These are phyloP conservation scores for Zygoascus sp. DNA, from an alignment of 1,139 yeast species.

Conservation along the genomic window DNA sequence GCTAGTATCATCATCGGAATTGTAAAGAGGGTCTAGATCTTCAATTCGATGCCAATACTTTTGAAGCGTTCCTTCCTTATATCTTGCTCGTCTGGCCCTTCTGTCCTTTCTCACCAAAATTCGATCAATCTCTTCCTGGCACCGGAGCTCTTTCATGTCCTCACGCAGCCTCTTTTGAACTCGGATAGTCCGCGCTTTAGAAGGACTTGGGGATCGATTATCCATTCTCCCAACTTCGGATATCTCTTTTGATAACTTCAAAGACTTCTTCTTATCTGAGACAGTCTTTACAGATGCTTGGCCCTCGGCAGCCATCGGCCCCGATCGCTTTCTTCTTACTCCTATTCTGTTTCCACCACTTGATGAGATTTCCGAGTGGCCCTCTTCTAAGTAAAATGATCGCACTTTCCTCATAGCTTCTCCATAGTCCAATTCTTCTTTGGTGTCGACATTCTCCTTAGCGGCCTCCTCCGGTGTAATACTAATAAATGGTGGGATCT, in stretches of 20 bases:
- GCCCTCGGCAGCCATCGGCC: background rate
- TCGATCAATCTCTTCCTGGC: slow-evolving; percentile 25
- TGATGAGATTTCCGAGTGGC: slow-evolving; percentile 5
- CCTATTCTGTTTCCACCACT: background rate
- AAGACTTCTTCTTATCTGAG: background rate
- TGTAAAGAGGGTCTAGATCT: slow-evolving; percentile 32
- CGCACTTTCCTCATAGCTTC: slow-evolving; percentile 63
- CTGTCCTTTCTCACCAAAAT: slow-evolving; percentile 25
- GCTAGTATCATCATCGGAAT: slow-evolving; percentile 31
- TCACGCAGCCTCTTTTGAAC: slow-evolving; percentile 5
- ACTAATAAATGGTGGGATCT: slow-evolving; percentile 46
- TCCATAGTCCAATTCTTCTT: slow-evolving; percentile 67
- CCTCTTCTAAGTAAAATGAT: slow-evolving; percentile 44
- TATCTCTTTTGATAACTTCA: background rate
- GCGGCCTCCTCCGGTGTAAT: slow-evolving; percentile 40
- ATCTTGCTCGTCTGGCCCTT: slow-evolving; percentile 23
- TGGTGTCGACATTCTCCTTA: slow-evolving; percentile 63
- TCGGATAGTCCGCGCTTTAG: slow-evolving; percentile 2
- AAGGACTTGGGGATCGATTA: slow-evolving; percentile 10
- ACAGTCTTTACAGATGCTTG: background rate
- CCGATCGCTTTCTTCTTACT: slow-evolving; percentile 1
- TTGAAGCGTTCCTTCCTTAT: slow-evolving; percentile 26
- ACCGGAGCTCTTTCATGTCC: slow-evolving; percentile 19
- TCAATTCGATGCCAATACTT: slow-evolving; percentile 31
- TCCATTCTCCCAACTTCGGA: slow-evolving; percentile 1